Conservation (phyloP, 2,329 filamentous ascomycete species). For the Aureobasidium sp. region DNA sequence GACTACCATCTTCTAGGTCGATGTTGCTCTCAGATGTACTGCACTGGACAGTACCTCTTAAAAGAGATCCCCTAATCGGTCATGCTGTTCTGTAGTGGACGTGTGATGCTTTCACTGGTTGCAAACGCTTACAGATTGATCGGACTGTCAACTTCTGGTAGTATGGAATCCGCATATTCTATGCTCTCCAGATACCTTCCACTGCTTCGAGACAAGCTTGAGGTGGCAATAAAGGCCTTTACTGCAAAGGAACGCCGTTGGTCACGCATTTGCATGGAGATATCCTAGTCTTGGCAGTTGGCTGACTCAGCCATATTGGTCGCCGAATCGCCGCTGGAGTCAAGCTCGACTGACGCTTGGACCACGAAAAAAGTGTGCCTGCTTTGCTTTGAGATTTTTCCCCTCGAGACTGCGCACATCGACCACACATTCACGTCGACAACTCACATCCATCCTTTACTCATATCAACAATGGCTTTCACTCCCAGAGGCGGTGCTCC, state of each 20-base stretch:
- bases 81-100: too few relatives aligned
- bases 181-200: too few relatives aligned
- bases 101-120: too few relatives aligned
- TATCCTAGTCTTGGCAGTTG: background rate
- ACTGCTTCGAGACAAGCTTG: too few relatives aligned
- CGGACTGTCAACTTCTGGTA: too few relatives aligned
- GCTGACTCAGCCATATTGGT: background rate
- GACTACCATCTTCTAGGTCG: too few relatives aligned
- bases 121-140: too few relatives aligned
- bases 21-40: too few relatives aligned
- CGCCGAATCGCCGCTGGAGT: background rate
- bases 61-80: too few relatives aligned
- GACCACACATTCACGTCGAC: background rate
- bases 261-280: background rate
- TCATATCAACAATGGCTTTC: constrained; percentile 33
- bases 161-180: too few relatives aligned
- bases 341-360: background rate
- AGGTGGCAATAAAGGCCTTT: too few relatives aligned
- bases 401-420: background rate
- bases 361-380: background rate
- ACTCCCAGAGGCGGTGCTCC: constrained; percentile 30
- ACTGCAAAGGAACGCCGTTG: background rate
- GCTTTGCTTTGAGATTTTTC: background rate
- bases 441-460: background rate
- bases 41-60: too few relatives aligned